A percentile compares a stretch with the other conserved stretches of the same genome.
phyloP scores from a whole-genome alignment of 1,284 basidiomycete genomes.

The Porphyrellus sp. region DNA sequence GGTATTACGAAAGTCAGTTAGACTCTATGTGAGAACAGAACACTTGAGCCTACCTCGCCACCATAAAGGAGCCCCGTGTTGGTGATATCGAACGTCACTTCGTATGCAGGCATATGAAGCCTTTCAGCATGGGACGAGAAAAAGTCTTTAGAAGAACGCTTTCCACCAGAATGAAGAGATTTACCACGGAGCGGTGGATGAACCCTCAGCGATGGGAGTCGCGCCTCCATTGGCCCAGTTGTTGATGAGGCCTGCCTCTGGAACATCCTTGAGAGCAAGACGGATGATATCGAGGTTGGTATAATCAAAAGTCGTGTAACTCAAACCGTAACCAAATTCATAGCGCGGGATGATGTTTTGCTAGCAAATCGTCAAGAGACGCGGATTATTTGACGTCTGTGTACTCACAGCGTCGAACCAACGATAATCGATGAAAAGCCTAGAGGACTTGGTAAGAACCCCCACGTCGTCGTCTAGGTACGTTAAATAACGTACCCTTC shows the following conservation, averaged over 20 bases:
- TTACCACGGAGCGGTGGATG: slow-evolving; percentile 32
- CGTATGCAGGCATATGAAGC: slow-evolving; percentile 62
- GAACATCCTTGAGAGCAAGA: slow-evolving; percentile 35
- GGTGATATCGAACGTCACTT: slow-evolving; percentile 55
- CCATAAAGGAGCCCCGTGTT: slow-evolving; percentile 58
- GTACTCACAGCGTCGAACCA: slow-evolving; percentile 44
- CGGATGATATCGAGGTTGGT: slow-evolving; percentile 47
- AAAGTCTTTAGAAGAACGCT: neutral
- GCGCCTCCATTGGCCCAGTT: slow-evolving; percentile 58
- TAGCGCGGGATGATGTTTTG: slow-evolving; percentile 53
- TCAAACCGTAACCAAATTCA: slow-evolving; percentile 64
- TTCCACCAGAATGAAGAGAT: slow-evolving; percentile 3
- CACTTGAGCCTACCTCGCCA: slow-evolving; percentile 42
- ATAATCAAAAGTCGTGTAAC: slow-evolving; percentile 79
- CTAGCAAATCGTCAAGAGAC: slow-evolving; percentile 10
- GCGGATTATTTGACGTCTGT: neutral
- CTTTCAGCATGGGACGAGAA: slow-evolving; percentile 26
- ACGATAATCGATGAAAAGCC: slow-evolving; percentile 57
- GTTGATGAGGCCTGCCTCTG: slow-evolving; percentile 39
- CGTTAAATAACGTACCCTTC: slow-evolving; percentile 37
- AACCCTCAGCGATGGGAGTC: slow-evolving; percentile 32
- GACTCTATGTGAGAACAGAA: neutral
- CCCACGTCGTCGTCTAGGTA: neutral
- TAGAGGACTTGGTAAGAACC: slow-evolving; percentile 19
- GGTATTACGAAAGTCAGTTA: neutral